Evolutionary conservation across 768 basidiomycete genomes (phyloP), one percentile per base, ranked within the genome.

Genomic region (Psilocybe tampanensis): DNA sequence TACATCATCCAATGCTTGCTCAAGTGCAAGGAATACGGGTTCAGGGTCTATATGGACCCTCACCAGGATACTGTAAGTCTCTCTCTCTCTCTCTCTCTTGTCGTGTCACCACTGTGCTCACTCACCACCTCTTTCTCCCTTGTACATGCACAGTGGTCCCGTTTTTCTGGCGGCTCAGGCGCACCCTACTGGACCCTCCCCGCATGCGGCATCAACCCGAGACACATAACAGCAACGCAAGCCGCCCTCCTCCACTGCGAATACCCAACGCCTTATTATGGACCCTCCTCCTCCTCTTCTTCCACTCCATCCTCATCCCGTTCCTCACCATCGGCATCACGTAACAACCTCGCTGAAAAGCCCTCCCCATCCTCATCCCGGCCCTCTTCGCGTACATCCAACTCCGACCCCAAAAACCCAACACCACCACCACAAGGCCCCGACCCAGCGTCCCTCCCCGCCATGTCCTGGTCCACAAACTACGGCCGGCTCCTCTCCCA

Each of bases 391-490:
- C 47, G 29, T 12, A 17, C 24, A 8, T 9, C 26, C 23, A 33
- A 13, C 1, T 3, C 47, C 47, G n/a, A 13, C 47, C 12, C 24
- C n/a, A 49, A 29, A 29, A 29, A 29, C 9, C 47, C 47, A 9
- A 8, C 23, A 47, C 47, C 47, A 17, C 19, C 23, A 24, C 81
- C 92, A 4, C 2, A 36, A 12, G 49, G 43, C 15, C 55, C 55
- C 21, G 79, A 89, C 61, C 95, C 96, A 0, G 79, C 84, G 2
- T 69, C 82, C 0, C 80, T 94, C 59, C 96, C 97, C 5, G 86
- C 90, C 47, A 99, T 99, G 97, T 84, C 94, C 59, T 99, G 97
- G 97, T 86, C 88, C 7, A 98, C 96, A 22, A 98, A 98, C 68
- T 98, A 98, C 68, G 86, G 90, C 41, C 92, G 90, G 17, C 86